Evolutionary conservation across 805 yeast species (phyloP).

Genomic region (Vanderwaltozyma tropicalis): DNA sequence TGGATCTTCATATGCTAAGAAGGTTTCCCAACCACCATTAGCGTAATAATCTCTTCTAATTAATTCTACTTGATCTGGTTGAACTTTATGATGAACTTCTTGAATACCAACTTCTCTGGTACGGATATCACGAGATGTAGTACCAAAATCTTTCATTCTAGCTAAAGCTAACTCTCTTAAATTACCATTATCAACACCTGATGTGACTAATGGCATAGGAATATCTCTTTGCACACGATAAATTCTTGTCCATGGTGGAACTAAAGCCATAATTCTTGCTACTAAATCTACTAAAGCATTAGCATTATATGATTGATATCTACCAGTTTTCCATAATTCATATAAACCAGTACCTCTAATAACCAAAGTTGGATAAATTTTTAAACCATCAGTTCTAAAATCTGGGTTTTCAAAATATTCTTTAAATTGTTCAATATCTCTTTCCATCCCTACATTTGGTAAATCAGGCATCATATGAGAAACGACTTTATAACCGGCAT

Average conservation of each 20-base stretch:
- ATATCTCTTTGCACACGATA: slow-evolving; percentile 97
- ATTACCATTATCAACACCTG: slow-evolving; percentile 97
- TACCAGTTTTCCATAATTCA: slow-evolving; percentile 94
- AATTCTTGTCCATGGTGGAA: slow-evolving; percentile 98
- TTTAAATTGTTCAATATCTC: slow-evolving; percentile 89
- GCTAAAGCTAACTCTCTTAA: slow-evolving; percentile 90
- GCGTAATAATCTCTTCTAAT: slow-evolving; percentile 94
- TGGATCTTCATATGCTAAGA: slow-evolving; percentile 92
- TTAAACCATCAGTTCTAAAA: slow-evolving; percentile 93
- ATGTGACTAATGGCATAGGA: slow-evolving; percentile 96
- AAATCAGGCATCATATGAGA: slow-evolving; percentile 99
- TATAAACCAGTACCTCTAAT: slow-evolving; percentile 95
- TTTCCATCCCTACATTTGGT: slow-evolving; percentile 97
- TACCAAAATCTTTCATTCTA: slow-evolving; percentile 96
- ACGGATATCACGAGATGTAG: slow-evolving; percentile 89
- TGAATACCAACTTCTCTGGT: slow-evolving; percentile 98
- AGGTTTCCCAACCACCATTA: slow-evolving; percentile 98
- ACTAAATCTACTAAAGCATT: slow-evolving; percentile 89
- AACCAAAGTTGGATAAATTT: slow-evolving; percentile 90
- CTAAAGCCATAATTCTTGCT: slow-evolving; percentile 89
- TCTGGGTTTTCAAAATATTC: slow-evolving; percentile 96
- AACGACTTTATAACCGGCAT: slow-evolving; percentile 95
- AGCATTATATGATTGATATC: slow-evolving; percentile 89
- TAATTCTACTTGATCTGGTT: slow-evolving; percentile 93
- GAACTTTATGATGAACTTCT: slow-evolving; percentile 93